phyloP scores from a whole-genome alignment of 495 filamentous ascomycete species.

The Talaromyces adpressus region DNA sequence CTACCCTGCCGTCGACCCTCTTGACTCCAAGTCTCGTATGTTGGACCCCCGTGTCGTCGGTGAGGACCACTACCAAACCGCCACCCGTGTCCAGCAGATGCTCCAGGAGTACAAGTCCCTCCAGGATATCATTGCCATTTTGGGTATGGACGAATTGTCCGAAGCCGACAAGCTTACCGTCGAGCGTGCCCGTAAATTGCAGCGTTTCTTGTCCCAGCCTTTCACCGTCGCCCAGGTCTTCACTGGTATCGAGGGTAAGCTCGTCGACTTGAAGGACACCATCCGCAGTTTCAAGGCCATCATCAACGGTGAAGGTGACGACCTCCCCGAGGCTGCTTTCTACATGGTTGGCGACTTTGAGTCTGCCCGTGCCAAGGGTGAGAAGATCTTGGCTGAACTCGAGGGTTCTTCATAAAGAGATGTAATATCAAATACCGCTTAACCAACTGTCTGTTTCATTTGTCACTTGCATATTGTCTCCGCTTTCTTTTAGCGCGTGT shows the following conservation, averaged over 20 bases:
- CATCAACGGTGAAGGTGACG: slow-evolving; percentile 89
- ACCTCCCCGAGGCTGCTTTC: slow-evolving; percentile 91
- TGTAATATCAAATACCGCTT: slow-evolving; percentile 20
- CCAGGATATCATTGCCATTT: slow-evolving; percentile 99
- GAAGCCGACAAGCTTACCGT: slow-evolving; percentile 99
- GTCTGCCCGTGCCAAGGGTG: slow-evolving; percentile 90
- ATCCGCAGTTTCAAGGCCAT: slow-evolving; percentile 96
- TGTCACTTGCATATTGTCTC: slow-evolving; percentile 24
- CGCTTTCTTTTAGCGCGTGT: slow-evolving; percentile 35
- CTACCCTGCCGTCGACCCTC: slow-evolving; percentile 99
- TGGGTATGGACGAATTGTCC: slow-evolving; percentile 99
- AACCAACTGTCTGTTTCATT: slow-evolving; percentile 11
- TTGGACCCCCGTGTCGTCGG: slow-evolving; percentile 97
- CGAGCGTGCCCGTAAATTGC: slow-evolving; percentile 99
- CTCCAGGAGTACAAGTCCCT: slow-evolving; percentile 99
- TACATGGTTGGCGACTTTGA: slow-evolving; percentile 98
- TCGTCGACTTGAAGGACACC: slow-evolving; percentile 98
- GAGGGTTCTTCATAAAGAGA: slow-evolving; percentile 63
- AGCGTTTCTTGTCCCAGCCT: slow-evolving; percentile 98
- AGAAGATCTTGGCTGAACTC: slow-evolving; percentile 97
- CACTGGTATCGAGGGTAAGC: slow-evolving; percentile 96
- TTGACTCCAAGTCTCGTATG: slow-evolving; percentile 99
- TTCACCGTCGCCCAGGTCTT: slow-evolving; percentile 99
- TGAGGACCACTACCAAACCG: slow-evolving; percentile 93
- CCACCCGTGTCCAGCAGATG: slow-evolving; percentile 94